Evolutionary conservation across 805 yeast genomes (phyloP).

Genomic region (Ogataea pilisensis): DNA sequence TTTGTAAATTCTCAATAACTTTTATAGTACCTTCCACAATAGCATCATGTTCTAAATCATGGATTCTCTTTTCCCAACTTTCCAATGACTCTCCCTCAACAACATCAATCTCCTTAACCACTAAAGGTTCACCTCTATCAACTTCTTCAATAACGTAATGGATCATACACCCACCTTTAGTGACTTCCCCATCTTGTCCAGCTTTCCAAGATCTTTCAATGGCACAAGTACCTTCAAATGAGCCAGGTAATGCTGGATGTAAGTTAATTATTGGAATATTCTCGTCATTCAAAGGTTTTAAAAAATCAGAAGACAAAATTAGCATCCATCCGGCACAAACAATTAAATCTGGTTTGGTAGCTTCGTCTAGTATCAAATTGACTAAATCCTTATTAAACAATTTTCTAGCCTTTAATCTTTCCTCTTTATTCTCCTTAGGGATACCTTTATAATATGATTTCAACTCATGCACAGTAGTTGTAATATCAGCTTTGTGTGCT

Average conservation of each 20-base stretch:
- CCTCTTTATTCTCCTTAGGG: constrained; percentile 61
- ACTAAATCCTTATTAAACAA: constrained; percentile 79
- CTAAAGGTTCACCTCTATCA: constrained; percentile 85
- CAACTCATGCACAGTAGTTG: constrained; percentile 68
- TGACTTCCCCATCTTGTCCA: constrained; percentile 76
- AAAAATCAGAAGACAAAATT: constrained; percentile 74
- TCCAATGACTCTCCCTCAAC: constrained; percentile 72
- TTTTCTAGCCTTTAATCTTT: constrained; percentile 59
- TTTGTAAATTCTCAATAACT: constrained; percentile 41
- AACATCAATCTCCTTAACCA: constrained; percentile 75
- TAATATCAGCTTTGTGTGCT: constrained; percentile 65
- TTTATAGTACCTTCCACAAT: constrained; percentile 86
- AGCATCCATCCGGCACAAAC: constrained; percentile 99
- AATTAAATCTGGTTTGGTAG: constrained; percentile 73
- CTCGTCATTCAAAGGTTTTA: constrained; percentile 57
- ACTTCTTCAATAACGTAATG: constrained; percentile 96
- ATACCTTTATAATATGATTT: constrained; percentile 70
- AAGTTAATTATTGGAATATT: constrained; percentile 80
- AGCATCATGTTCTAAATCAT: constrained; percentile 79
- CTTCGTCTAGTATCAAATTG: constrained; percentile 48
- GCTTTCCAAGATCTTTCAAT: constrained; percentile 96
- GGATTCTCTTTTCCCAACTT: constrained; percentile 78
- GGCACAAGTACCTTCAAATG: constrained; percentile 95
- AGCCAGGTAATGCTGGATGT: constrained; percentile 97
- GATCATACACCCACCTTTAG: constrained; percentile 90